These are phyloP conservation scores for Drechslerella coelobrocha DNA, from an alignment of 2,329 filamentous ascomycete genomes.

Conservation along the genomic window DNA sequence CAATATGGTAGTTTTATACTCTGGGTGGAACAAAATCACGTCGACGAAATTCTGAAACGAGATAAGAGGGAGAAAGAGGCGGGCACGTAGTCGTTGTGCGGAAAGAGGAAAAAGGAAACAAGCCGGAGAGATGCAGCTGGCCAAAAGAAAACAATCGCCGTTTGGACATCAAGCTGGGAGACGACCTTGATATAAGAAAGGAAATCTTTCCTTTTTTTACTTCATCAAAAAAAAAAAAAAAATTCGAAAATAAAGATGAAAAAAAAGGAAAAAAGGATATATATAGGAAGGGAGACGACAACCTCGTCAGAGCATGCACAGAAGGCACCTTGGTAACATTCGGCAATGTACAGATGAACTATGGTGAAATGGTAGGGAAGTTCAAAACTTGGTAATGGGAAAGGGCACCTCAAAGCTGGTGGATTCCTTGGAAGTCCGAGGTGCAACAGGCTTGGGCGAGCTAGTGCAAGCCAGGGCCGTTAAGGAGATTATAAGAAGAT, in stretches of 20 bases:
- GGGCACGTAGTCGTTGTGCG: conserved; percentile 12
- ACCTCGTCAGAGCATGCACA: conserved; percentile 5
- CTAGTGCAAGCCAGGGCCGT: conserved; percentile 18
- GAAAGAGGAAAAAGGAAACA: conserved; percentile 46
- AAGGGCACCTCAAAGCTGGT: conserved; percentile 23
- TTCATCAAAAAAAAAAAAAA: conserved; percentile 26
- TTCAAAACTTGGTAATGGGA: conserved; percentile 14
- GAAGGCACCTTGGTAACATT: not conserved
- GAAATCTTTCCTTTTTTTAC: no score
- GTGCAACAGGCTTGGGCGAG: conserved; percentile 15
- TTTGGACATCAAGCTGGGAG: conserved; percentile 27
- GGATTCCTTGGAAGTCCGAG: conserved; percentile 43
- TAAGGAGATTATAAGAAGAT: conserved; percentile 44
- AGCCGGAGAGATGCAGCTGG: conserved; percentile 30
- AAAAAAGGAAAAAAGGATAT: conserved; percentile 18
- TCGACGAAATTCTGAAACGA: conserved; percentile 22
- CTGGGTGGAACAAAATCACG: not conserved
- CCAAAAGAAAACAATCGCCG: conserved; percentile 44
- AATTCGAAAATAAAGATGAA: not conserved
- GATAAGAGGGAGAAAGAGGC: conserved; percentile 24
- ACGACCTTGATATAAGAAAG: conserved; percentile 33
- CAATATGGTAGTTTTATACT: not conserved
- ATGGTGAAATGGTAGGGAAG: conserved; percentile 1
- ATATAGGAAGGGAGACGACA: conserved; percentile 10
- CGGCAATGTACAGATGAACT: not conserved